These are phyloP conservation scores for Diaporthe sp. DNA, from an alignment of 2,329 filamentous ascomycete genomes.

Conservation along the genomic window DNA sequence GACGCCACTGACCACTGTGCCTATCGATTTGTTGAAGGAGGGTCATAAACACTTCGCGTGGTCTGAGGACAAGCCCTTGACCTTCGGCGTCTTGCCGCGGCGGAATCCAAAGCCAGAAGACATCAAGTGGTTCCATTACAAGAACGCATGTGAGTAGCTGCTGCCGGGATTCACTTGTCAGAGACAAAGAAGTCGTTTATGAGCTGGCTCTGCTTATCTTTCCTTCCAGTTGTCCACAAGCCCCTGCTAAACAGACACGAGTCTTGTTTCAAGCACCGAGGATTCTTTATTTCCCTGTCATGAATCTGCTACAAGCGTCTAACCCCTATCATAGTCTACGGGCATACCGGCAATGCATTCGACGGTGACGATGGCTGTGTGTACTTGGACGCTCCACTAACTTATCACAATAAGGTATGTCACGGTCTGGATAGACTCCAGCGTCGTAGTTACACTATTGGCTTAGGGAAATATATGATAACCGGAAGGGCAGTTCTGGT, in stretches of 20 bases:
- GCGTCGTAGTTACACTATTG: neutral
- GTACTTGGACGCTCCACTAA: conserved; percentile 27
- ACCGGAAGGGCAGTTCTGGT: conserved; percentile 26
- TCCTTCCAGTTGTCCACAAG: neutral
- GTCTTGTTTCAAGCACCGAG: neutral
- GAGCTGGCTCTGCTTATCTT: neutral
- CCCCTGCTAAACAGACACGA: neutral
- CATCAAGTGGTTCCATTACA: conserved; percentile 33
- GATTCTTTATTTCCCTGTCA: too few species aligned
- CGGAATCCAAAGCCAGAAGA: conserved; percentile 29
- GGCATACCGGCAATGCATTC: conserved; percentile 33
- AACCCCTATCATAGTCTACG: conserved; percentile 9
- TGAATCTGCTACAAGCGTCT: neutral
- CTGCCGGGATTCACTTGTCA: neutral
- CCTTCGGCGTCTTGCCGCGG: conserved; percentile 28
- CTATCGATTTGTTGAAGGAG: conserved; percentile 23
- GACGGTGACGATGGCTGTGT: conserved; percentile 33
- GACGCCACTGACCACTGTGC: conserved; percentile 28
- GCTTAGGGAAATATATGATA: neutral
- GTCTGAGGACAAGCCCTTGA: conserved; percentile 35
- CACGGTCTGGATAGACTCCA: neutral
- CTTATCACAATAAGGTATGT: conserved; percentile 34
- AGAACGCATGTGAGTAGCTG: conserved; percentile 23
- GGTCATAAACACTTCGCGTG: conserved; percentile 37
- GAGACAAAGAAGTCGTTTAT: rapidly evolving